Conservation (phyloP, 495 filamentous ascomycete species). For the Aspergillus kassunensis region DNA sequence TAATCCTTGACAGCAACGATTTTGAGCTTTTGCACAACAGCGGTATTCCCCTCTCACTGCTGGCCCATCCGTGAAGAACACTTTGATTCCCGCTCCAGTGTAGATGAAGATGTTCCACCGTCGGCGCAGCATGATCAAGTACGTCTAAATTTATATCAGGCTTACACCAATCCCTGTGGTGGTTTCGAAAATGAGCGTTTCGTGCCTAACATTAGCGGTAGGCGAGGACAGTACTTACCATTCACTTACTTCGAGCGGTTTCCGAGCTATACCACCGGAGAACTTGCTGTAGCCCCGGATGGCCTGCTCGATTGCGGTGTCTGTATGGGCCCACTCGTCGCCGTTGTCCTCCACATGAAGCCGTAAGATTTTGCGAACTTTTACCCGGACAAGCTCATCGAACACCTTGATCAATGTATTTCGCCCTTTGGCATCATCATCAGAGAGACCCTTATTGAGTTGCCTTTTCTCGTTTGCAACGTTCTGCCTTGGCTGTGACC, state of each 20-base stretch:
- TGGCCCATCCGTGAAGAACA: constrained; percentile 1
- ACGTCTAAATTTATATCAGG: constrained; percentile 1
- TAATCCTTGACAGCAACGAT: background rate
- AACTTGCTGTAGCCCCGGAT: background rate
- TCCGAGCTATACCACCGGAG: background rate
- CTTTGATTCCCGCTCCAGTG: constrained; percentile 3
- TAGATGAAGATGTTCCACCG: background rate
- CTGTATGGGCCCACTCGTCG: constrained; percentile 1
- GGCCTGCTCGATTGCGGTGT: background rate
- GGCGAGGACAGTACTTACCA: background rate
- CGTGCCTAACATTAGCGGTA: background rate
- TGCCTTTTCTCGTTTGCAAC: background rate
- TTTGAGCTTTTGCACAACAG: background rate
- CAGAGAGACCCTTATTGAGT: background rate
- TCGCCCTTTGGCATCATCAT: background rate
- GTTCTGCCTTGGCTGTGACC: background rate
- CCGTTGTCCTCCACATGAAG: constrained; percentile 1
- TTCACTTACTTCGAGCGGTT: background rate
- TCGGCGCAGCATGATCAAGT: background rate
- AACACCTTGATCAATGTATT: background rate
- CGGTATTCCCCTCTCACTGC: background rate
- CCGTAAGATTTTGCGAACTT: background rate
- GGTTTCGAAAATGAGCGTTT: background rate
- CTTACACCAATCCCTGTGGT: constrained; percentile 2
- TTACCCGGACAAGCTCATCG: background rate